These are phyloP conservation scores for Neoarthrinium moseri DNA, from an alignment of 2,329 filamentous ascomycete species.

Conservation along the genomic window DNA sequence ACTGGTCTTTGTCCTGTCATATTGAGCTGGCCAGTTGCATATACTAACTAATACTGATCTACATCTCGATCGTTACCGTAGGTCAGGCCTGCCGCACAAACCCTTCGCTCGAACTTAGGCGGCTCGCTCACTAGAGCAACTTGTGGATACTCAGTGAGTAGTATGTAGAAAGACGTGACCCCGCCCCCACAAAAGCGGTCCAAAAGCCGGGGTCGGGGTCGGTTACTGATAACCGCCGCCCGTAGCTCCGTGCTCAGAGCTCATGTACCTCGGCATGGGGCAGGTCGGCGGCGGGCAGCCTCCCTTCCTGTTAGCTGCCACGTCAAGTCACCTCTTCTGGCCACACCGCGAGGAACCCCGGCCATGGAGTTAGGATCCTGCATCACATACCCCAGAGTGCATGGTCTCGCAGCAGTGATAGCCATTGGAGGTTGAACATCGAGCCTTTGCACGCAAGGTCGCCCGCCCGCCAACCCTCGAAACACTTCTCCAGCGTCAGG, in stretches of 20 bases:
- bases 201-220: background rate
- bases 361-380: too few species aligned
- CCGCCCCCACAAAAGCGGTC: conserved; percentile 6
- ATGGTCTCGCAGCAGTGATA: too few species aligned
- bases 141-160: too few species aligned
- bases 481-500: background rate
- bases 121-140: background rate
- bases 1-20: background rate
- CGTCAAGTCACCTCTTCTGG: background rate
- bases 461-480: background rate
- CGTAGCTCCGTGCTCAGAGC: background rate
- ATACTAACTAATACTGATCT: too few species aligned
- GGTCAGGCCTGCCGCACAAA: background rate
- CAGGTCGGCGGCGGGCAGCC: too few species aligned
- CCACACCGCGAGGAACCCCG: background rate
- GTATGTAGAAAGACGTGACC: too few species aligned
- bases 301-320: too few species aligned
- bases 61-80: background rate
- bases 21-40: too few species aligned
- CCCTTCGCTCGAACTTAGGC: background rate
- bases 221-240: conserved; percentile 5
- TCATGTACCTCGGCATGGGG: background rate
- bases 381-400: too few species aligned
- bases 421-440: too few species aligned
- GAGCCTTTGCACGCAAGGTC: too few species aligned